Evolutionary conservation across 2,329 filamentous ascomycete species (phyloP), one percentile per base, ranked within the genome.

Genomic region (Colletotrichum tropicale): DNA sequence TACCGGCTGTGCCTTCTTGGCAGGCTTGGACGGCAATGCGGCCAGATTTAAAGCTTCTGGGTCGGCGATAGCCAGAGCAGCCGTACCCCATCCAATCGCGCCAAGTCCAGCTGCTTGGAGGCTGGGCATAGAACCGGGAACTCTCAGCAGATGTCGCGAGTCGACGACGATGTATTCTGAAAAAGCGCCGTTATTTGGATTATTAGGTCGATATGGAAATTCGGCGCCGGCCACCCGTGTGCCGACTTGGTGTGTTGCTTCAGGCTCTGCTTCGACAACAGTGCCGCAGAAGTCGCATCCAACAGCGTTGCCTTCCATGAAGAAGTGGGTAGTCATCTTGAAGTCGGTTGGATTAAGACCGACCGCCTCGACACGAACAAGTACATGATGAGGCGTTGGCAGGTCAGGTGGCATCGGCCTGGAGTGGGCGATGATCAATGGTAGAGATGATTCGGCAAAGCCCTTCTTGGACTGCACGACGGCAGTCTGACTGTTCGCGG

Each of bases 271-370:
- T 5, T 55, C 48, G 48, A 55, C 48, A 58, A 79, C 70, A 12
- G 75, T 67, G 48, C 81, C 81, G 26, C 71, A 78, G 52, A 82
- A 81, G 69, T 82, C 81, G 55, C 78, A 80, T 5, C 80, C 80
- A 2, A 70, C 52, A 4, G 43, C 43, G 21, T 68, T 71, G 16
- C 74, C 78, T 6, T 68, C 58, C 18, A 38, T 52, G 12, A 68
- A 66, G 62, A 79, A 80, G 36, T 80, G 48, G 2, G 55, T 75
- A 3, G 77, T 52, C 78, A 81, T 55, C 48, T 55, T 55, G 48
- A 21, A 24, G 48, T 55, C 48, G 18, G 16, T 55, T n/a, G 48
- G 48, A 21, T 55, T 55, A 5, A 82, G 73, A 2, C 75, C 80
- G 16, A 81, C 81, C 13, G 81, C 80, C 6, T 76, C 26, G 4